Conservation (phyloP, 805 yeast species). For the Sugiyamaella floridensis region DNA sequence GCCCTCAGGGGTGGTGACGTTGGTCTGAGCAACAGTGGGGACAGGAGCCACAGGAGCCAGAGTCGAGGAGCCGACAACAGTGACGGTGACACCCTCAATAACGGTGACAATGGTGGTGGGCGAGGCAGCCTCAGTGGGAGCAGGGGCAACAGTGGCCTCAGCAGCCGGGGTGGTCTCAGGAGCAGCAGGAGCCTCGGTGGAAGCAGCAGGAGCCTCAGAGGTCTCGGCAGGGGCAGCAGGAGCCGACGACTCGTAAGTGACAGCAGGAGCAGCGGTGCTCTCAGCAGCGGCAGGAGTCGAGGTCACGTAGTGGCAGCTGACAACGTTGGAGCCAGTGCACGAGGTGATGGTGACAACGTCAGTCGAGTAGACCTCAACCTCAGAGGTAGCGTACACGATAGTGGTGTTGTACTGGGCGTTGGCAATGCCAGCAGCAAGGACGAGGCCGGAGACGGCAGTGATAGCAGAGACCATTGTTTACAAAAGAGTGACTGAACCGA, state of each 20-base stretch:
- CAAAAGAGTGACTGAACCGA: background rate
- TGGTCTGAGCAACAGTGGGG: conserved; percentile 1
- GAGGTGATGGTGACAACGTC: conserved; percentile 23
- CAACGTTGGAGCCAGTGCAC: conserved; percentile 25
- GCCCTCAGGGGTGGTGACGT: conserved; percentile 3
- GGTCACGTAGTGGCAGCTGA: conserved; percentile 17
- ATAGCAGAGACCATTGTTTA: conserved; percentile 11
- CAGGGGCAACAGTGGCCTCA: conserved; percentile 2
- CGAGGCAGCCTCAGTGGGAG: conserved; percentile 1
- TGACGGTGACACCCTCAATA: conserved; percentile 14
- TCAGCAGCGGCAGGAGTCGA: conserved; percentile 6
- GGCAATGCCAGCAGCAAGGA: conserved; percentile 12
- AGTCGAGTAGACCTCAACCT: conserved; percentile 4
- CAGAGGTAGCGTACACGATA: conserved; percentile 7
- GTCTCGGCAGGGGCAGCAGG: conserved; percentile 1
- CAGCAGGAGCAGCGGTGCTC: conserved; percentile 1
- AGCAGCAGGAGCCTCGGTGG: background rate
- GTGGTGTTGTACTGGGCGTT: conserved; percentile 12
- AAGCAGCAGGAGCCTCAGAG: background rate
- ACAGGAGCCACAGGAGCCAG: conserved; percentile 6
- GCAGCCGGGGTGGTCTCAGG: conserved; percentile 1
- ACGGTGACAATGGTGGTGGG: conserved; percentile 15
- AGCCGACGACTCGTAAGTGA: background rate
- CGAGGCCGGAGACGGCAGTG: conserved; percentile 14
- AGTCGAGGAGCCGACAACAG: conserved; percentile 11